A percentile compares a stretch with the other conserved stretches of the same genome.
Evolutionary conservation across 192 early-diverging fungal species (phyloP).

Genomic region (Kickxella alabastrina): DNA sequence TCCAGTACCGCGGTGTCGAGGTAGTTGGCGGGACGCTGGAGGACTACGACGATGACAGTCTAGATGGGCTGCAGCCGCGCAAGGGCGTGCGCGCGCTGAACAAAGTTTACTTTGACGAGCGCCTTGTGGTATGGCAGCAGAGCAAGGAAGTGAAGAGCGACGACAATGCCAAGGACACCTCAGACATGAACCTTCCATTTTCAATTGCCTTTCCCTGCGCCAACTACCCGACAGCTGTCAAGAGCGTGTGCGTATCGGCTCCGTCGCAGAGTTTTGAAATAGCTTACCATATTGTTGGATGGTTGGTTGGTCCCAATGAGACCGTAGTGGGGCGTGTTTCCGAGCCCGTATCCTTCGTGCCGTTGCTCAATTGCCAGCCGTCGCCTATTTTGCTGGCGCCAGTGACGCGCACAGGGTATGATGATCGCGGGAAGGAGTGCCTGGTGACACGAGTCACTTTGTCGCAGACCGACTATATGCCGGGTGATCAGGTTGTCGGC

Average conservation of each 20-base stretch:
- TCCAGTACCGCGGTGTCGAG: conserved; percentile 45
- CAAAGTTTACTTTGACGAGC: conserved; percentile 49
- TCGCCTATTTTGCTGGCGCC: conserved; percentile 16
- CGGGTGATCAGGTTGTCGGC: conserved; percentile 46
- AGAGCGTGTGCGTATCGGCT: conserved; percentile 23
- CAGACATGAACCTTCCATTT: conserved; percentile 14
- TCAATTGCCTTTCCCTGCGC: conserved; percentile 34
- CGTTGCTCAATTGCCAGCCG: conserved; percentile 7
- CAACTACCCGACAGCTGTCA: conserved; percentile 38
- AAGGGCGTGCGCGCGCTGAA: conserved; percentile 40
- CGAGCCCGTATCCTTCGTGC: conserved; percentile 21
- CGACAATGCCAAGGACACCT: neutral
- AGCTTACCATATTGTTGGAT: conserved; percentile 32
- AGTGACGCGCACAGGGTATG: conserved; percentile 26
- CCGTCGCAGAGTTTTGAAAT: conserved; percentile 49
- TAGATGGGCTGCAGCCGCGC: conserved; percentile 15
- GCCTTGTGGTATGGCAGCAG: conserved; percentile 34
- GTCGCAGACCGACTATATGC: conserved; percentile 42
- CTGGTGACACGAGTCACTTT: conserved; percentile 40
- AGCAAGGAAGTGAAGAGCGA: neutral
- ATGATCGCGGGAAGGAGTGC: conserved; percentile 38
- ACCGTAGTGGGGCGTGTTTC: neutral
- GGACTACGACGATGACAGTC: conserved; percentile 30
- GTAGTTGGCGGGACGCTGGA: conserved; percentile 41
- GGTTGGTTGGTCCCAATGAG: conserved; percentile 10